Evolutionary conservation across 805 yeast genomes (phyloP).

Genomic region (Osmozyma mogii): DNA sequence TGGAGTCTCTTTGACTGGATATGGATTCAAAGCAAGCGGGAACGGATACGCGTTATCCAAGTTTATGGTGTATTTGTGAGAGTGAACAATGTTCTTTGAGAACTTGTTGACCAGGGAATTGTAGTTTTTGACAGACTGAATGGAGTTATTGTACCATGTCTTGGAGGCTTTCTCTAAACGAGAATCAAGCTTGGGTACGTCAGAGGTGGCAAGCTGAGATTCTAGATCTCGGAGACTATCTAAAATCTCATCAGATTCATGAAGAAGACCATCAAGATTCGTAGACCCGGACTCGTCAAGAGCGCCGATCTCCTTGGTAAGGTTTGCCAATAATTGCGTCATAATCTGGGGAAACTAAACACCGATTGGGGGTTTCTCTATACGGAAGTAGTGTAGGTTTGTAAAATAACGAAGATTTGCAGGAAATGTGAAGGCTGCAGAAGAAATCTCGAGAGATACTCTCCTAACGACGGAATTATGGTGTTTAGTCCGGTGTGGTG

Average conservation of each 20-base stretch:
- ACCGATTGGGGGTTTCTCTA: too few species aligned
- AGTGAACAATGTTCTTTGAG: constrained; percentile 23
- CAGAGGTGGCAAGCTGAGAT: constrained; percentile 10
- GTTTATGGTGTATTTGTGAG: constrained; percentile 21
- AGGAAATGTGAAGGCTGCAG: too few species aligned
- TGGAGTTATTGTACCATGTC: constrained; percentile 30
- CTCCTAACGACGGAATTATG: too few species aligned
- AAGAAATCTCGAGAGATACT: too few species aligned
- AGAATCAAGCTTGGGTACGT: too few species aligned
- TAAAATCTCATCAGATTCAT: constrained; percentile 17
- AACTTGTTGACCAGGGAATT: constrained; percentile 28
- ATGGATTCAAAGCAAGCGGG: constrained; percentile 24
- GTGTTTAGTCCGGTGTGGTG: too few species aligned
- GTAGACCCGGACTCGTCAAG: constrained; percentile 18
- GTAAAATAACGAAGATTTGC: too few species aligned
- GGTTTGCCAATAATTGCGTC: constrained; percentile 18
- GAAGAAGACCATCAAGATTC: constrained; percentile 13
- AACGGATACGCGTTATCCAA: constrained; percentile 36
- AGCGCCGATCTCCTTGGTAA: constrained; percentile 19
- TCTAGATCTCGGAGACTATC: constrained; percentile 18
- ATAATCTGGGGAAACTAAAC: constrained; percentile 5
- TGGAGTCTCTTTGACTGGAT: constrained; percentile 12
- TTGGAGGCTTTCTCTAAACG: constrained; percentile 13
- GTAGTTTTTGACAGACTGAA: constrained; percentile 25
- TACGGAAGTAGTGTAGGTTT: too few species aligned